Conservation (phyloP, 805 yeast genomes). For the Spathaspora sp. region DNA sequence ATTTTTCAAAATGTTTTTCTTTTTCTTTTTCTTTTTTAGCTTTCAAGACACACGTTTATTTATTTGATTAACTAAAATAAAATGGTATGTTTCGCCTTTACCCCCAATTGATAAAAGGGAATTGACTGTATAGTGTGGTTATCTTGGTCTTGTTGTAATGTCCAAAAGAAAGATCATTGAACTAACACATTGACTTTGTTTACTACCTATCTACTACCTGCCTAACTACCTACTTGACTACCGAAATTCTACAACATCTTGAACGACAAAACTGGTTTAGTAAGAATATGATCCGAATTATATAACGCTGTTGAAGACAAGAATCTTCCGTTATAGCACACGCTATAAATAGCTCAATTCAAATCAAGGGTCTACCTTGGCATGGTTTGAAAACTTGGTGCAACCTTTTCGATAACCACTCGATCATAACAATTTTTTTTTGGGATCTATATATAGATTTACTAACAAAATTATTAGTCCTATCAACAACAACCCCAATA, state of each 20-base stretch:
- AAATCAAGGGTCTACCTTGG: neutral
- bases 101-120: neutral
- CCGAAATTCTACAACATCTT: no score
- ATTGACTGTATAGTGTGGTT: no score
- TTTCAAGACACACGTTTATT: neutral
- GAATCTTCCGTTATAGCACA: no score
- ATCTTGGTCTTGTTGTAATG: no score
- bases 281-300: no score
- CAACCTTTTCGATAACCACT: no score
- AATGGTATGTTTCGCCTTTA: neutral
- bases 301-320: no score
- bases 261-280: no score
- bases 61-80: neutral
- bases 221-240: no score
- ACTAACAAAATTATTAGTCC: slow-evolving; percentile 11
- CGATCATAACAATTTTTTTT: neutral
- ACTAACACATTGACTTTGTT: no score
- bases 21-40: neutral
- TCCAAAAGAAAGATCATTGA: no score
- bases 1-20: neutral
- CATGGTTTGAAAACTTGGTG: neutral
- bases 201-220: no score
- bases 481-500: slow-evolving; percentile 20
- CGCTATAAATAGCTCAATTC: neutral
- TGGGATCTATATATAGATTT: neutral